Base-by-base conservation (phyloP, 78 protist genomes). In the Guillardia theta region DNA sequence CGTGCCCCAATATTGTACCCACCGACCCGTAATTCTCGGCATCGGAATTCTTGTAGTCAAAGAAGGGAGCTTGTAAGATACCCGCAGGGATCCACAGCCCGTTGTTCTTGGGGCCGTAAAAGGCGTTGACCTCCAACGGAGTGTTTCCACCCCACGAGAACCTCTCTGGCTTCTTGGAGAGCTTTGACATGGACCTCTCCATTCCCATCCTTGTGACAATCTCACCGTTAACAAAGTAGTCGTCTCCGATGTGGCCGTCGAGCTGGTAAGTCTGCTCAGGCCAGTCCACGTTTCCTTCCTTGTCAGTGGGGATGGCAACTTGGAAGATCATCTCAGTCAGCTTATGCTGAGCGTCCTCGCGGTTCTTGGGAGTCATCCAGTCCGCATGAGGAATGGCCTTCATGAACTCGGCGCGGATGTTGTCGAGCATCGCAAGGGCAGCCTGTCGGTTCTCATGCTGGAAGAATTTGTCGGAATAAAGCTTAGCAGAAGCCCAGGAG, bases 1-100 rank as follows among this genome's bases (percentile, higher is more conserved):
- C 90, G 48, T 78, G 90, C 90, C 90, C 90, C 90, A 78, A 30
- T 18, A 78, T 78, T 36, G 90, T 78, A n/a, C 90, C 90, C 43
- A 78, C 48, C 41, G 44, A 8, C 48, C 90, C 90, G 90, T 78
- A 78, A 50, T 78, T 78, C 50, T 43, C 53, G 37, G 90, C 90
- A 36, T 78, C 90, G 50, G 41, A 24, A 50, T 78, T 78, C 30
- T 10, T 36, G 48, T 6, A 18, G 50, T 43, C 48, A 50, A 78
- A 78, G 50, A 78, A 78, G 48, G 90, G 90, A 30, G 45, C 90
- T 48, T 78, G 90, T 9, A 37, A 8, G 48, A 78, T 78, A n/a
- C 90, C 90, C 48, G 90, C 83, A 43, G 83, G 83, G 41, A 70
- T 70, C 83, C 83, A 70, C 50, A 78, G 50, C 43, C 90, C 90